Conservation (phyloP, 805 yeast genomes). For the Debaryomyces prosopidis region DNA sequence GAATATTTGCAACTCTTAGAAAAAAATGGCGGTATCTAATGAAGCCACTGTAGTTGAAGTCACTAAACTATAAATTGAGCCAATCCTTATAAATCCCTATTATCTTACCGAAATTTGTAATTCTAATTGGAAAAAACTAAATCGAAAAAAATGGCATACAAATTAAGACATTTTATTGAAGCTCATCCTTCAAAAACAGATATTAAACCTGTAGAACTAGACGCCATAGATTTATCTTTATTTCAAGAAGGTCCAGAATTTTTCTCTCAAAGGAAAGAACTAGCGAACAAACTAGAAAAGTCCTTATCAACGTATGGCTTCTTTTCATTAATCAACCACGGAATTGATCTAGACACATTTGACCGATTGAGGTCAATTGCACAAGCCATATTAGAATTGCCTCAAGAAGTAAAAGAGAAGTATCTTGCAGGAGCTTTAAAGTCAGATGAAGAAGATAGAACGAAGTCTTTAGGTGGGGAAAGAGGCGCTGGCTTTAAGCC, state of each 20-base stretch:
- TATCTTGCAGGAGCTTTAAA: conserved; percentile 42
- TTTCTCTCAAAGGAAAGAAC: conserved; percentile 20
- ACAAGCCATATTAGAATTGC: conserved; percentile 41
- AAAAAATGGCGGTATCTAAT: too few species aligned
- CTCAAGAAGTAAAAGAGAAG: conserved; percentile 38
- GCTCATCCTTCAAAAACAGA: conserved; percentile 19
- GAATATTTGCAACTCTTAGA: too few species aligned
- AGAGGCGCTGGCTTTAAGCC: conserved; percentile 32
- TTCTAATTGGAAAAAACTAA: too few species aligned
- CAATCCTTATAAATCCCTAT: too few species aligned
- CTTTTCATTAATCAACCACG: conserved; percentile 44
- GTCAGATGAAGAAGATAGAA: conserved; percentile 26
- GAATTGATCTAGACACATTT: conserved; percentile 31
- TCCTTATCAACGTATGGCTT: conserved; percentile 46
- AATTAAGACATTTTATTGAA: conserved; percentile 26
- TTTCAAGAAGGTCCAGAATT: conserved; percentile 38
- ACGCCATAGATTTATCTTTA: conserved; percentile 36
- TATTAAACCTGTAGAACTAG: conserved; percentile 25
- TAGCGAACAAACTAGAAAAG: conserved; percentile 39
- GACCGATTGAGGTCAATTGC: conserved; percentile 39
- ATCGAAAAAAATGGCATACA: conserved; percentile 19
- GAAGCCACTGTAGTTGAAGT: too few species aligned
- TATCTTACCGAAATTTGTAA: too few species aligned
- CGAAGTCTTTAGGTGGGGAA: conserved; percentile 27
- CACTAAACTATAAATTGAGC: too few species aligned